Conservation (phyloP, 805 yeast genomes). For the Monosporozyma siamensis region DNA sequence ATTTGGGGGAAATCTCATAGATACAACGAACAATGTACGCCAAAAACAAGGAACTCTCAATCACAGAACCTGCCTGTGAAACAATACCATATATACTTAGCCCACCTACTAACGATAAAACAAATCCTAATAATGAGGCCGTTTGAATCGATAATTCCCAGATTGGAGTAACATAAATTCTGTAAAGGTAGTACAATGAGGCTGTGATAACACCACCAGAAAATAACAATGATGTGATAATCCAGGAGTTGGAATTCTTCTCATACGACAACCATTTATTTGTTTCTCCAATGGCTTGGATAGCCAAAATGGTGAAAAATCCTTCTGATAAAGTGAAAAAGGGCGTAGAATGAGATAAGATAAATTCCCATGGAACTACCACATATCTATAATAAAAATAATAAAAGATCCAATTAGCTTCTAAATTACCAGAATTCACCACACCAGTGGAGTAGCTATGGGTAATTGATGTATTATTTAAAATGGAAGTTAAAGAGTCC, state of each 20-base stretch:
- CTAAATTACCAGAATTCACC: slow-evolving; percentile 3
- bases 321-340: slow-evolving; percentile 87
- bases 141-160: slow-evolving; percentile 60
- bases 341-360: slow-evolving; percentile 76
- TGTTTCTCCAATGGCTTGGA: slow-evolving; percentile 85
- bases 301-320: slow-evolving; percentile 80
- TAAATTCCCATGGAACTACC: slow-evolving; percentile 59
- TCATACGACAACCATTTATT: slow-evolving; percentile 49
- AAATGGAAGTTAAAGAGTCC: slow-evolving; percentile 13
- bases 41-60: slow-evolving; percentile 77
- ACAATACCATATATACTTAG: slow-evolving; percentile 78
- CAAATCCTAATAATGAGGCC: slow-evolving; percentile 80
- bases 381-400: slow-evolving; percentile 30
- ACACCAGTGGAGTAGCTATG: background rate
- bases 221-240: slow-evolving; percentile 58
- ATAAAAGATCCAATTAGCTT: slow-evolving; percentile 23
- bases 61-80: slow-evolving; percentile 76
- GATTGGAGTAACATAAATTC: slow-evolving; percentile 73
- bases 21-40: slow-evolving; percentile 89
- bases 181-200: slow-evolving; percentile 66
- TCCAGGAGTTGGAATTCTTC: slow-evolving; percentile 65
- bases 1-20: slow-evolving; percentile 85
- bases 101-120: slow-evolving; percentile 63
- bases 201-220: slow-evolving; percentile 71
- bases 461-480: slow-evolving; percentile 12